phyloP scores from a whole-genome alignment of 108 stramenopile species.

The Licmophora abbreviata region DNA sequence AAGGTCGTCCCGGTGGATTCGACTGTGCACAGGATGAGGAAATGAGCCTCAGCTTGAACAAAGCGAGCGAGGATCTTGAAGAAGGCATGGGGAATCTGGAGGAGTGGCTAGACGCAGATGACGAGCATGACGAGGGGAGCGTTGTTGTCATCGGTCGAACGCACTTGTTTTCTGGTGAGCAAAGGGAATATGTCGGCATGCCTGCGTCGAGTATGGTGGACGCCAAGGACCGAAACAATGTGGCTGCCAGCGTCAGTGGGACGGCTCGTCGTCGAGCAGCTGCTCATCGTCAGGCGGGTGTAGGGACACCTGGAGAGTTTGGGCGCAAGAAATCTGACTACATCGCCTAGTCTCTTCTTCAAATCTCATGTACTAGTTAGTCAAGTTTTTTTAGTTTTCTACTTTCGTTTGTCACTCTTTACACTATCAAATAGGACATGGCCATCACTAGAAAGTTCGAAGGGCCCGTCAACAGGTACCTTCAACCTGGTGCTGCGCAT shows the following conservation, averaged over 20 bases:
- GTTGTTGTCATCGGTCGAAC: constrained; percentile 65
- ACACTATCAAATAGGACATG: too few species aligned
- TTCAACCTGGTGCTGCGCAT: too few species aligned
- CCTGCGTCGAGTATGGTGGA: constrained; percentile 65
- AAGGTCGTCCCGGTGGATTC: constrained; percentile 21
- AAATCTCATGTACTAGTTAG: too few species aligned
- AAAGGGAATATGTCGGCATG: constrained; percentile 72
- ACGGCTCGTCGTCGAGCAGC: constrained; percentile 39
- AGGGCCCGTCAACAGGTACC: too few species aligned
- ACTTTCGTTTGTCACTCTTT: too few species aligned
- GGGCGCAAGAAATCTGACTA: constrained; percentile 27
- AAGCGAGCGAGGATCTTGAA: too few species aligned
- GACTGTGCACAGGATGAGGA: constrained; percentile 24
- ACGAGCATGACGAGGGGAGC: constrained; percentile 65
- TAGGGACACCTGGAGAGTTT: constrained; percentile 31
- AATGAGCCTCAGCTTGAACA: too few species aligned
- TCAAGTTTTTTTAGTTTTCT: too few species aligned
- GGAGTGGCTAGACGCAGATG: constrained; percentile 52
- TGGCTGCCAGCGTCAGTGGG: constrained; percentile 43
- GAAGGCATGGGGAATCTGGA: constrained; percentile 22
- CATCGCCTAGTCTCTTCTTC: too few species aligned
- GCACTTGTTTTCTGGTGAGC: constrained; percentile 73
- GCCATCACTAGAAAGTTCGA: too few species aligned
- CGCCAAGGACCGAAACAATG: constrained; percentile 45
- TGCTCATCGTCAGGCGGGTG: constrained; percentile 17